phyloP scores from a whole-genome alignment of 345 rosid genomes.

The Excoecaria agallocha region DNA sequence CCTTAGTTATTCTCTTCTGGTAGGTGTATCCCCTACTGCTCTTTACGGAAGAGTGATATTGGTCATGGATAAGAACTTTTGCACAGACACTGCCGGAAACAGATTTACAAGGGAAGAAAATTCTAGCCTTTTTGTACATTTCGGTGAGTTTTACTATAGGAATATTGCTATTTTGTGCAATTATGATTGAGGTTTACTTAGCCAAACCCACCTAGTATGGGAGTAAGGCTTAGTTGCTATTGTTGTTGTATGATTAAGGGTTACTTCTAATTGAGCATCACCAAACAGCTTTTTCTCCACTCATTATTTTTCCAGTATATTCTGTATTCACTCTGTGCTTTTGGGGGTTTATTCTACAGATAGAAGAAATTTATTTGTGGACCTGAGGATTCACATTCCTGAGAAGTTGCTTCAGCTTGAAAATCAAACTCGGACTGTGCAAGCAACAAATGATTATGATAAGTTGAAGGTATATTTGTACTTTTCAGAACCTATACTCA shows the following conservation, averaged over 20 bases:
- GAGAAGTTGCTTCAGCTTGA: constrained; percentile 67
- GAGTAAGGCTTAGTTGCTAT: too few relatives aligned
- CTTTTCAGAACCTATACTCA: constrained; percentile 75
- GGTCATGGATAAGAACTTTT: constrained; percentile 68
- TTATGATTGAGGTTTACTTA: too few relatives aligned
- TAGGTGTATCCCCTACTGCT: constrained; percentile 52
- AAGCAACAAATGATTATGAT: constrained; percentile 64
- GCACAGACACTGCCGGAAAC: constrained; percentile 78
- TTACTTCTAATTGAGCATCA: not conserved
- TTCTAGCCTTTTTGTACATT: constrained; percentile 69
- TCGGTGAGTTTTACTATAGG: constrained; percentile 48
- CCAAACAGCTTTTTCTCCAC: not conserved
- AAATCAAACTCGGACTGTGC: constrained; percentile 60
- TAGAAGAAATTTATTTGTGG: constrained; percentile 62
- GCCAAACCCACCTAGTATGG: too few relatives aligned
- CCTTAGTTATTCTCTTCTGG: constrained; percentile 66
- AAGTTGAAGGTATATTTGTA: constrained; percentile 68
- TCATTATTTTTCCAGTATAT: not conserved
- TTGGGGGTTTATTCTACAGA: constrained; percentile 46
- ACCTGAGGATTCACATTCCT: constrained; percentile 64
- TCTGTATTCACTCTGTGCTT: constrained; percentile 9
- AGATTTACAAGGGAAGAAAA: constrained; percentile 54
- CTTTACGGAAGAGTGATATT: constrained; percentile 62
- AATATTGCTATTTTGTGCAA: not conserved
- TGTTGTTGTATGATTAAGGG: not conserved